phyloP scores from a whole-genome alignment of 495 filamentous ascomycete species.

The Penicillium odoratum region DNA sequence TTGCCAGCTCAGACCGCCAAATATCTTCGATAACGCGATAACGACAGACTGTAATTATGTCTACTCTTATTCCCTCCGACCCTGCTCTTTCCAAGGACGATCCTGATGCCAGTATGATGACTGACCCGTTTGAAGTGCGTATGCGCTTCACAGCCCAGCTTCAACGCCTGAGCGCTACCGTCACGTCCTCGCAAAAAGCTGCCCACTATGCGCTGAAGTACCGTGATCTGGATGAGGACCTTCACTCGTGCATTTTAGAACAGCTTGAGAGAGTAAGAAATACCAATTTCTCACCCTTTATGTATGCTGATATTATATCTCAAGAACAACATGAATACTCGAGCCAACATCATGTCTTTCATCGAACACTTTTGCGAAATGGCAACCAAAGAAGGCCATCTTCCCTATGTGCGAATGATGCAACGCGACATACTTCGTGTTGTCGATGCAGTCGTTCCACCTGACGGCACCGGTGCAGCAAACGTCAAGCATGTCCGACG shows the following conservation, averaged over 20 bases:
- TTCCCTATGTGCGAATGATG: constrained; percentile 87
- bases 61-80: background rate
- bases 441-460: constrained; percentile 78
- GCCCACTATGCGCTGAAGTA: constrained; percentile 93
- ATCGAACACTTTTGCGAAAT: constrained; percentile 92
- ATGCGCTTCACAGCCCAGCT: constrained; percentile 92
- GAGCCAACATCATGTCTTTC: constrained; percentile 99
- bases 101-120: constrained; percentile 52
- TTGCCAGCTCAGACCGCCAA: constrained; percentile 1
- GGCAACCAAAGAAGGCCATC: constrained; percentile 69
- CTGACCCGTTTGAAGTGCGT: constrained; percentile 96
- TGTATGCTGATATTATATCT: background rate
- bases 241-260: constrained; percentile 95
- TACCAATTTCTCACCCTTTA: background rate
- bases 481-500: constrained; percentile 91
- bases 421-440: constrained; percentile 87
- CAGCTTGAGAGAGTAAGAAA: constrained; percentile 76
- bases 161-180: constrained; percentile 83
- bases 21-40: constrained; percentile 1
- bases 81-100: background rate
- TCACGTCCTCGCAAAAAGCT: constrained; percentile 85
- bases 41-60: constrained; percentile 2
- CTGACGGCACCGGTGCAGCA: constrained; percentile 85
- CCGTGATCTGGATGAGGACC: constrained; percentile 89
- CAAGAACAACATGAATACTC: constrained; percentile 89